phyloP scores from a whole-genome alignment of 208 protist species.

The Giardia duodenalis region DNA sequence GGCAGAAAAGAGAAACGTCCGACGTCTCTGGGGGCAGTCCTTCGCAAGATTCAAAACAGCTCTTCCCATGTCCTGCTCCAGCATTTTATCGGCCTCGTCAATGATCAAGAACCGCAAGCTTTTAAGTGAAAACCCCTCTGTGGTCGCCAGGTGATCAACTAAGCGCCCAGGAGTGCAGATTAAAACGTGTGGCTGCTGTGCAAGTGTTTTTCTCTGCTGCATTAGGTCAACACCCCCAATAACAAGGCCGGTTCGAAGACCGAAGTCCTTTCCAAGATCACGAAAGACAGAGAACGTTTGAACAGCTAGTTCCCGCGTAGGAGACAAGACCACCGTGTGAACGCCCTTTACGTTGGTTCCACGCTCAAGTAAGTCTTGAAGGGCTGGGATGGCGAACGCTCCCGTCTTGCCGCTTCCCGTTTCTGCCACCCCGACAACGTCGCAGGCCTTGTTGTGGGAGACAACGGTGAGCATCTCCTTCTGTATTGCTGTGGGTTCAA shows the following conservation, averaged over 20 bases:
- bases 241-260: background rate
- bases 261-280: background rate
- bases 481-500: background rate
- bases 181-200: background rate
- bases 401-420: conserved; percentile 76
- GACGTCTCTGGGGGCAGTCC: background rate
- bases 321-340: conserved; percentile 60
- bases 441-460: conserved; percentile 43
- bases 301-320: conserved; percentile 84
- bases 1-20: conserved; percentile 17
- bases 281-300: conserved; percentile 68
- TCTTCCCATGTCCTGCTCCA: background rate
- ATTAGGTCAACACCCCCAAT: background rate
- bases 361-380: conserved; percentile 49
- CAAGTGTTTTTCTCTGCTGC: background rate
- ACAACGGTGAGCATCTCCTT: background rate
- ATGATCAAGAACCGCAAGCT: background rate
- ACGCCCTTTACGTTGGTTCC: background rate
- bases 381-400: conserved; percentile 66
- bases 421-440: conserved; percentile 65
- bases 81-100: conserved; percentile 15
- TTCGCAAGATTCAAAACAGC: background rate
- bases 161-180: background rate
- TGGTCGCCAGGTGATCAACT: background rate
- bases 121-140: background rate